Evolutionary conservation across 2,329 filamentous ascomycete genomes (phyloP).

Genomic region (Dryadomyces quercivorus): DNA sequence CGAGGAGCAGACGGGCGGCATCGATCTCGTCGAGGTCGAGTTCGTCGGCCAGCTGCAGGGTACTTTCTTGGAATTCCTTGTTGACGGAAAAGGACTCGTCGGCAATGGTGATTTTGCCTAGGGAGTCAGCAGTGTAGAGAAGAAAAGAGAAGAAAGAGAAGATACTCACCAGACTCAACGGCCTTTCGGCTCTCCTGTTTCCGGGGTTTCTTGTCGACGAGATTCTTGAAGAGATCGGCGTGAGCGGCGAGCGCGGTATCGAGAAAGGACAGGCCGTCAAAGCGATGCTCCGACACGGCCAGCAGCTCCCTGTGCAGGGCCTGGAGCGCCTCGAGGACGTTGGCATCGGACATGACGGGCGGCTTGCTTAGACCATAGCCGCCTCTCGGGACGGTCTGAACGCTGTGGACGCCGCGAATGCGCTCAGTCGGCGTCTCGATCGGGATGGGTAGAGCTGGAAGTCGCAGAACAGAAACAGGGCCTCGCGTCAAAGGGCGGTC

Average conservation of each 20-base stretch:
- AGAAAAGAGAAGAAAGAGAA: background rate
- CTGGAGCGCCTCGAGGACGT: conserved; percentile 65
- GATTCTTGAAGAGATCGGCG: conserved; percentile 52
- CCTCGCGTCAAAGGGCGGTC: no score
- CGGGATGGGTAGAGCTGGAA: background rate
- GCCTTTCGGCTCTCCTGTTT: conserved; percentile 63
- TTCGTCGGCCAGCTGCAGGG: conserved; percentile 72
- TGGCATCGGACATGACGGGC: conserved; percentile 56
- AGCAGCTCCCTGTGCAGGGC: conserved; percentile 77
- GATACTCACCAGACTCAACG: conserved; percentile 48
- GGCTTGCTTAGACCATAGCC: conserved; percentile 8
- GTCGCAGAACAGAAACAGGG: conserved; percentile 5
- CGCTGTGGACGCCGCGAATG: no score
- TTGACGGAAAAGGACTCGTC: conserved; percentile 71
- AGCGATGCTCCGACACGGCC: conserved; percentile 58
- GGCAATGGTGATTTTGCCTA: conserved; percentile 64
- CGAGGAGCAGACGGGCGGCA: conserved; percentile 64
- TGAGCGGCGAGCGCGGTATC: conserved; percentile 58
- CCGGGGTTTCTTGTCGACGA: conserved; percentile 64
- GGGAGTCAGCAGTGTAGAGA: no score
- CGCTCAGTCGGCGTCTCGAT: background rate
- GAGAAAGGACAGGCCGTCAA: conserved; percentile 50
- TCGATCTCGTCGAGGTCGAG: conserved; percentile 83
- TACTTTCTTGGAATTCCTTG: conserved; percentile 73
- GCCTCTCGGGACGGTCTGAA: no score